Percentiles rank a stretch among this genome's conserved stretches.
Conservation (phyloP, 495 filamentous ascomycete species). For the Lophiotrema nucula region DNA sequence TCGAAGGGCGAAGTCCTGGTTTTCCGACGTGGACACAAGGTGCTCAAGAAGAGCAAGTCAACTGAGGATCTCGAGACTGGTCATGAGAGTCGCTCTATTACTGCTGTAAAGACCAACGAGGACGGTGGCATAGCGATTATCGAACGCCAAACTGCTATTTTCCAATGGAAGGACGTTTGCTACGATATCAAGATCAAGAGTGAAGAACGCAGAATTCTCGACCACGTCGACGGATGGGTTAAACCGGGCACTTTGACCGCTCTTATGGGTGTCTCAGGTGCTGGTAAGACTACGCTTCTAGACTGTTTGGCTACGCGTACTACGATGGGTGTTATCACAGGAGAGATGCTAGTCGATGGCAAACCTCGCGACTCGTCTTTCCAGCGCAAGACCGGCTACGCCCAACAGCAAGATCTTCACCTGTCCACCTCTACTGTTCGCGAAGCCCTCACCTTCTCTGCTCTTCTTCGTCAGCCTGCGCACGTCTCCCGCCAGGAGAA, state of each 20-base stretch:
- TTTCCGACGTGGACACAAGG: conserved; percentile 74
- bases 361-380: conserved; percentile 72
- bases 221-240: conserved; percentile 86
- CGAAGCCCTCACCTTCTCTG: conserved; percentile 80
- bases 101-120: conserved; percentile 45
- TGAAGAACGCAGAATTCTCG: conserved; percentile 69
- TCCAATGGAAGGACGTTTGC: conserved; percentile 82
- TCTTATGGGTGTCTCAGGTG: conserved; percentile 75
- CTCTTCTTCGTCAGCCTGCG: conserved; percentile 78
- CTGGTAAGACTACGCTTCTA: conserved; percentile 72
- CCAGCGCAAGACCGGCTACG: conserved; percentile 92
- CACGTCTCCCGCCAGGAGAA: conserved; percentile 69
- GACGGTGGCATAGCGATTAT: conserved; percentile 50
- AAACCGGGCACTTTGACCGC: conserved; percentile 88
- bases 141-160: conserved; percentile 68
- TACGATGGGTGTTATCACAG: conserved; percentile 81
- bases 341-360: conserved; percentile 83
- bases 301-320: conserved; percentile 75
- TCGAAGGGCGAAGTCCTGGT: conserved; percentile 88
- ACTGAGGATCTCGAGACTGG: conserved; percentile 51
- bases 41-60: conserved; percentile 56
- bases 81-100: conserved; percentile 43
- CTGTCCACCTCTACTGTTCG: conserved; percentile 81
- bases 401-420: conserved; percentile 94
- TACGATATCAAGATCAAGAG: conserved; percentile 89